Base-by-base conservation (phyloP, 306 rosid species). In the Quercus berberidifolia region DNA sequence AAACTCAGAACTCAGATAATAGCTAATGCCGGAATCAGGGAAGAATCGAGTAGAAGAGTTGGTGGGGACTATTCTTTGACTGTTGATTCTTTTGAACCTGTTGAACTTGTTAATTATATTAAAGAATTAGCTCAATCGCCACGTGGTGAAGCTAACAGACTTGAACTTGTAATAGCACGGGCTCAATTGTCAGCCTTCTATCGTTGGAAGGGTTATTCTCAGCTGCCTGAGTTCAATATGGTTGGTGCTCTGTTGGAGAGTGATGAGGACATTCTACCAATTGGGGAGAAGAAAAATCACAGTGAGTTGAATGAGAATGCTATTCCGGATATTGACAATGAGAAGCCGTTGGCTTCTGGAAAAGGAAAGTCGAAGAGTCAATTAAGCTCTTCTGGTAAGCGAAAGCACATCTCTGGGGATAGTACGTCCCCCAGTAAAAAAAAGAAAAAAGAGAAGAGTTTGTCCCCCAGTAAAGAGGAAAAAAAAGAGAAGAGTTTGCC, bases 121-220 rank as follows among this genome's bases (percentile, higher is more conserved):
- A 88, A 85, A 80, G 84, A 85, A 71, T 78, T 85, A 75, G 90
- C 97, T 23, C 83, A 69, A 74, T 83, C 79, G 5, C 97, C 94
- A 12, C 18, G 13, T 82, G 74, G 21, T 68, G 85, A 73, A 73
- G 74, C 65, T 58, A 91, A 87, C 78, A 89, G 83, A 56, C 88
- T 91, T 67, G 88, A 86, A 82, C 65, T 86, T 38, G 87, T 81
- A 28, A 78, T 71, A 51, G 79, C 86, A 28, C 79, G 43, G 62
- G 87, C 94, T 43, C 93, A 88, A 68, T 79, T 92, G 78, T 76
- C 35, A 71, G 86, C 97, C 62, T 90, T 90, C 76, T 76, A 62
- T 84, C 84, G 79, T 14, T 85, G 86, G 80, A 94, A 91, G 76
- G 97, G 97, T 70, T 87, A 85, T 86, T 73, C 85, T 67, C 82